Percentiles rank a stretch among this genome's conserved stretches.
Evolutionary conservation across 1,284 basidiomycete species (phyloP).

Genomic region (Porodaedalea pini): DNA sequence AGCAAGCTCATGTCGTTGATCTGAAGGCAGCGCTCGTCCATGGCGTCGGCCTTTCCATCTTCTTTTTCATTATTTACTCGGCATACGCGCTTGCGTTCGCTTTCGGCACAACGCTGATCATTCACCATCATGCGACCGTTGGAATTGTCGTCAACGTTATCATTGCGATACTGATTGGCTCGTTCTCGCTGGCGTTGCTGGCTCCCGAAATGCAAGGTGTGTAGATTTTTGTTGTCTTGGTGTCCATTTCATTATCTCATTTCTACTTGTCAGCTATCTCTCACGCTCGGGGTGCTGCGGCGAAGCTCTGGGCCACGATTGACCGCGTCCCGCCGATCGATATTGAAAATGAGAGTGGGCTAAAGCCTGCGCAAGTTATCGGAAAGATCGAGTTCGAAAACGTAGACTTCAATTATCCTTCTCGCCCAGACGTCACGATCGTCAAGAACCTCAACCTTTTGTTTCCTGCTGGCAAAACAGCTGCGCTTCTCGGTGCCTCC

Average conservation of each 20-base stretch:
- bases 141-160: slow-evolving; percentile 81
- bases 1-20: slow-evolving; percentile 55
- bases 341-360: slow-evolving; percentile 67
- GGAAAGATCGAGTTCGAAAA: slow-evolving; percentile 78
- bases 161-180: slow-evolving; percentile 83
- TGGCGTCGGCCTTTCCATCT: slow-evolving; percentile 64
- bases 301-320: slow-evolving; percentile 90
- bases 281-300: slow-evolving; percentile 85
- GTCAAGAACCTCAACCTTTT: slow-evolving; percentile 69
- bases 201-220: slow-evolving; percentile 79
- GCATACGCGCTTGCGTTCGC: slow-evolving; percentile 73
- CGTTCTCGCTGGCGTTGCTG: slow-evolving; percentile 78
- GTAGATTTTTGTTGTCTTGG: slow-evolving; percentile 18
- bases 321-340: slow-evolving; percentile 86
- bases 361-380: slow-evolving; percentile 65
- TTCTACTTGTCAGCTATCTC: slow-evolving; percentile 57
- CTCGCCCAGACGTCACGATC: slow-evolving; percentile 80
- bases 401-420: slow-evolving; percentile 89
- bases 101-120: slow-evolving; percentile 82
- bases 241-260: slow-evolving; percentile 1
- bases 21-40: slow-evolving; percentile 63
- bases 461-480: slow-evolving; percentile 76
- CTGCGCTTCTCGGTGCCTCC: slow-evolving; percentile 86
- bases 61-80: slow-evolving; percentile 82
- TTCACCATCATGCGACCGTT: slow-evolving; percentile 54